Base-by-base conservation (phyloP, 140 eudicot species). In the Cichorium intybus region DNA sequence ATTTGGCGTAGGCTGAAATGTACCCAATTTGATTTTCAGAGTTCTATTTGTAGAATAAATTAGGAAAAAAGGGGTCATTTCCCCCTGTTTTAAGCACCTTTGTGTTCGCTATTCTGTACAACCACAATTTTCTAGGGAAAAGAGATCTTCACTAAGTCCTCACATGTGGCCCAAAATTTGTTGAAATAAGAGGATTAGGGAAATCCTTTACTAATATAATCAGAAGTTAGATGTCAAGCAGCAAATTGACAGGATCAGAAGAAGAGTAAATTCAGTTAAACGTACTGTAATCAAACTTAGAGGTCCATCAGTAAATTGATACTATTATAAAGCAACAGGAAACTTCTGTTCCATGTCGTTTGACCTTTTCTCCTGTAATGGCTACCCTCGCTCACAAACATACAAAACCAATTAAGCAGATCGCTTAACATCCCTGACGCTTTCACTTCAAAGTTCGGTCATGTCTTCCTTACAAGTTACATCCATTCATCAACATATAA, bases 281-380 rank as follows among this genome's bases (percentile, higher is more conserved):
- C 9, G n/a, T n/a, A n/a, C 0, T 43, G 7, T 50, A 33, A 65
- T 33, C 59, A 64, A 39, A 72, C 28, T 10, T 20, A 58, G 16
- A 73, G 31, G 23, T 22, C 60, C 63, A 63, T 21, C 27, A 49
- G 47, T 52, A 43, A 48, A 10, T 3, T 23, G 14, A 49, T 55
- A 35, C 5, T 21, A 61, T 17, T 23, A 24, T 7, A 56, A 15
- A 18, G 24, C 57, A 17, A 64, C 28, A 62, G n/a, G n/a, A 37
- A 21, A 12, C 46, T 10, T 37, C 46, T 37, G 46, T 37, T 10
- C 0, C n/a, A 37, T 37, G 22, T 2, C 39, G 41, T 10, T 37
- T 37, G n/a, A 37, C 46, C 10, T 35, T 35, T 35, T 35, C 7
- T 31, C 5, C n/a, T n/a, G n/a, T n/a, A n/a, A n/a, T n/a, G n/a